A percentile compares a stretch with the other conserved stretches of the same genome.
Conservation (phyloP, 805 yeast genomes). For the Myxozyma sirexii region DNA sequence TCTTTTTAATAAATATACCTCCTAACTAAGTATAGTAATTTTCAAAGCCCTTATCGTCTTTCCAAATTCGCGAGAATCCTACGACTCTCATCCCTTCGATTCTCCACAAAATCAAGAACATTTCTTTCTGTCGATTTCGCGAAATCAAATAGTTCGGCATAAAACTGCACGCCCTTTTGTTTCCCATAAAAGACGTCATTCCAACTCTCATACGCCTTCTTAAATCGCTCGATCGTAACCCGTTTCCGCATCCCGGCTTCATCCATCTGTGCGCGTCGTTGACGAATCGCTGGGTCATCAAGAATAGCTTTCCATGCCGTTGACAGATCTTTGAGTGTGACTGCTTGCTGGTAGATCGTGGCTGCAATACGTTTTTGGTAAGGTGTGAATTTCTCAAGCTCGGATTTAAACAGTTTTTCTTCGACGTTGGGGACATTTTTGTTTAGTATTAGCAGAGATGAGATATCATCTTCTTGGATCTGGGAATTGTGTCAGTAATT, state of each 20-base stretch:
- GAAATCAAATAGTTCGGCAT: constrained; percentile 52
- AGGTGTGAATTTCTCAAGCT: constrained; percentile 74
- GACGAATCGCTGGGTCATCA: constrained; percentile 50
- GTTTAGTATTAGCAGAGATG: constrained; percentile 70
- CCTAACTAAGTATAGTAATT: no score
- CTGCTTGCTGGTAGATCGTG: constrained; percentile 64
- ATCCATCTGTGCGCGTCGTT: constrained; percentile 46
- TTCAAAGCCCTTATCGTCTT: not conserved
- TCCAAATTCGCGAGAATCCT: constrained; percentile 17
- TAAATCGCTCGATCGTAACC: constrained; percentile 48
- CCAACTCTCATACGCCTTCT: constrained; percentile 61
- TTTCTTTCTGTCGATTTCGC: constrained; percentile 41
- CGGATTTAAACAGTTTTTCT: constrained; percentile 62
- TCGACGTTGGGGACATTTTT: constrained; percentile 61
- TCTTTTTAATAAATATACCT: not conserved
- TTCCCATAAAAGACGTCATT: constrained; percentile 60
- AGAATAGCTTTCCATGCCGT: constrained; percentile 51
- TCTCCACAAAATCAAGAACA: constrained; percentile 39
- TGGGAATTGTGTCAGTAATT: not conserved
- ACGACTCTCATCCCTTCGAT: constrained; percentile 40
- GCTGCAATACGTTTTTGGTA: constrained; percentile 67
- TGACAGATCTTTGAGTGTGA: constrained; percentile 51
- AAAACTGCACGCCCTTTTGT: constrained; percentile 64
- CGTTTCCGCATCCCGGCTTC: constrained; percentile 40
- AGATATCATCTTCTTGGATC: constrained; percentile 76